phyloP scores from a whole-genome alignment of 495 filamentous ascomycete genomes.

The Penicillium soppii region DNA sequence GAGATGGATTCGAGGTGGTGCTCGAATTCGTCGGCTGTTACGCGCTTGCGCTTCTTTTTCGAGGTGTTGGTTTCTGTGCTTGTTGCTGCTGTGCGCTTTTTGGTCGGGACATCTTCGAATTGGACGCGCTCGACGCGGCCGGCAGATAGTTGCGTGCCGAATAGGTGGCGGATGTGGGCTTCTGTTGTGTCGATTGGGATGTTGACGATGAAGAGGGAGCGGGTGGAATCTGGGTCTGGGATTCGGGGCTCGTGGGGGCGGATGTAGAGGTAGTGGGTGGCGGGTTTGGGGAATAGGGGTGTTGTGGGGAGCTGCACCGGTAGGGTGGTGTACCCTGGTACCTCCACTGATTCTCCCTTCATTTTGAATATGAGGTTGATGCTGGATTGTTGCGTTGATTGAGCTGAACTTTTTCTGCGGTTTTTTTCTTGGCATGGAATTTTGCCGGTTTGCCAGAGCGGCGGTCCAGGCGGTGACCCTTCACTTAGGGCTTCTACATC shows the following conservation, averaged over 20 bases:
- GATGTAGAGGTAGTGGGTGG: conserved; percentile 82
- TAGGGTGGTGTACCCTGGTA: conserved; percentile 48
- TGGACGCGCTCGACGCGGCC: conserved; percentile 72
- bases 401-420: conserved; percentile 17
- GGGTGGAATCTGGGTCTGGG: conserved; percentile 65
- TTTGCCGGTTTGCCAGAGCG: conserved; percentile 17
- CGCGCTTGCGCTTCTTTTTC: conserved; percentile 67
- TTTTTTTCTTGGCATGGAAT: conserved; percentile 19
- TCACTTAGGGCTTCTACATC: conserved; percentile 22
- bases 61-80: conserved; percentile 24
- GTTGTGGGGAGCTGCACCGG: conserved; percentile 60
- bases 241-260: conserved; percentile 77
- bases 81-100: conserved; percentile 29
- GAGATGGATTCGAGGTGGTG: conserved; percentile 49
- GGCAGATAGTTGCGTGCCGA: conserved; percentile 65
- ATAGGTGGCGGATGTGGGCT: conserved; percentile 69
- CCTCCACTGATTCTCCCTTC: conserved; percentile 39
- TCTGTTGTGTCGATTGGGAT: conserved; percentile 82
- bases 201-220: conserved; percentile 85
- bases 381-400: conserved; percentile 15
- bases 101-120: conserved; percentile 61
- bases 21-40: conserved; percentile 50
- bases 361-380: conserved; percentile 25
- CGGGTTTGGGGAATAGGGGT: conserved; percentile 55
- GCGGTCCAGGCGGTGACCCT: conserved; percentile 11